Percentiles rank a stretch among this genome's conserved stretches.
phyloP scores from a whole-genome alignment of 495 filamentous ascomycete genomes.

The Penicillium waksmanii region DNA sequence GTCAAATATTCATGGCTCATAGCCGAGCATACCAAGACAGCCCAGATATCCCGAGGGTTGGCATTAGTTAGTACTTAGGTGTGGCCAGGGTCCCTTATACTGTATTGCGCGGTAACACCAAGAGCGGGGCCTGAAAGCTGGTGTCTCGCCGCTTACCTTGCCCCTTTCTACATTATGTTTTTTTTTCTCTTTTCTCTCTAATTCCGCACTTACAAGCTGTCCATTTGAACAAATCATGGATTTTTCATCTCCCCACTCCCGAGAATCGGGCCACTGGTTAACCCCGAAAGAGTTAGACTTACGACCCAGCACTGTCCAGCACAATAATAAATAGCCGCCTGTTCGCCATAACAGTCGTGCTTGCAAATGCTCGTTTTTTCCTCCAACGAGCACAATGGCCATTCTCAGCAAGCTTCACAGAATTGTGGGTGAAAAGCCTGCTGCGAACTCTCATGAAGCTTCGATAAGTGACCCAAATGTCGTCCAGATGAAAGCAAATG shows the following conservation, averaged over 20 bases:
- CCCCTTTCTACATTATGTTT: not conserved
- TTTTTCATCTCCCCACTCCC: not conserved
- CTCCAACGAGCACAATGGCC: not conserved
- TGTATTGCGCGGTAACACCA: not conserved
- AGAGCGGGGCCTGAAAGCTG: not conserved
- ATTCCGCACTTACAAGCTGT: not conserved
- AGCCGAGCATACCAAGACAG: not conserved
- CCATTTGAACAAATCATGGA: not conserved
- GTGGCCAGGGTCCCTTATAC: not conserved
- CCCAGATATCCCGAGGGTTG: not conserved
- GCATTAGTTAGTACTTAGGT: not conserved
- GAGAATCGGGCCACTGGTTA: not conserved
- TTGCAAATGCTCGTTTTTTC: not conserved
- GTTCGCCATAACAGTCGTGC: not conserved
- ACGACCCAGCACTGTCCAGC: not conserved
- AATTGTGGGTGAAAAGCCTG: conserved; percentile 7
- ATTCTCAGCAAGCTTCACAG: conserved; percentile 1
- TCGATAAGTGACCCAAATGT: conserved; percentile 2
- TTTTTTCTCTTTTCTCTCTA: not conserved
- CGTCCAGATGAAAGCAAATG: conserved; percentile 8
- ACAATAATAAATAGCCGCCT: not conserved
- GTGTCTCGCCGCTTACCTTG: not conserved
- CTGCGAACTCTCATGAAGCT: not conserved
- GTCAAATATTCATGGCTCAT: not conserved
- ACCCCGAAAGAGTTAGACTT: not conserved